A percentile compares a stretch with the other conserved stretches of the same genome.
These are phyloP conservation scores for Linaria vulgaris DNA, from an alignment of 257 asterid species.

Conservation along the genomic window DNA sequence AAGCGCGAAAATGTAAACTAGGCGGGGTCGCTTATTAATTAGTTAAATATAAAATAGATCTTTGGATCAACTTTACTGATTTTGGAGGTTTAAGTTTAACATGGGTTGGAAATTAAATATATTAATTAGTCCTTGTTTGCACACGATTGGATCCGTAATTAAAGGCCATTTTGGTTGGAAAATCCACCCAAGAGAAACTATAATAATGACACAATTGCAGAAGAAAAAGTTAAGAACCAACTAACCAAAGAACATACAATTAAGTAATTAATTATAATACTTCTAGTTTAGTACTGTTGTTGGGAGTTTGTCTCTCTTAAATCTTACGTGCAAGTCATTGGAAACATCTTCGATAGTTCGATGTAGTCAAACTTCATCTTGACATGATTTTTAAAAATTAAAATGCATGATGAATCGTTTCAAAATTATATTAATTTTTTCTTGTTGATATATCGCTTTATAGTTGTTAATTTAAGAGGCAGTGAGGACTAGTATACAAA, in stretches of 20 bases:
- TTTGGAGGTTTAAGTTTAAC: not conserved
- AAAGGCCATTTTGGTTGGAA: not conserved
- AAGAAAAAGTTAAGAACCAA: not conserved
- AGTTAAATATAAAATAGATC: not conserved
- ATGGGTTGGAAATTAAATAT: not conserved
- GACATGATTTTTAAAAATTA: not conserved
- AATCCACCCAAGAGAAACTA: not conserved
- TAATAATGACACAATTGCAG: not conserved
- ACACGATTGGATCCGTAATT: not conserved
- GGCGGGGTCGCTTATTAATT: not conserved
- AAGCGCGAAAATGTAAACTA: too few species aligned
- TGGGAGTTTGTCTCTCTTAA: constrained; percentile 10
- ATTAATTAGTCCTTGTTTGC: not conserved
- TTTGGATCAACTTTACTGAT: not conserved
- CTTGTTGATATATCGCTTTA: too few species aligned
- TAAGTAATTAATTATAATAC: not conserved
- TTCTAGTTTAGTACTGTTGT: not conserved
- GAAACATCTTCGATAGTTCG: constrained; percentile 21
- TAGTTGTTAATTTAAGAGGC: not conserved
- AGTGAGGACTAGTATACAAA: not conserved
- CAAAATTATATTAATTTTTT: not conserved
- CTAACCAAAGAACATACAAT: not conserved
- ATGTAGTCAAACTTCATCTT: constrained; percentile 23
- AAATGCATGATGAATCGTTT: not conserved
- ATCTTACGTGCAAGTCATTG: constrained; percentile 20